Evolutionary conservation across 2,329 filamentous ascomycete species (phyloP).

Genomic region (Geosmithia flava): DNA sequence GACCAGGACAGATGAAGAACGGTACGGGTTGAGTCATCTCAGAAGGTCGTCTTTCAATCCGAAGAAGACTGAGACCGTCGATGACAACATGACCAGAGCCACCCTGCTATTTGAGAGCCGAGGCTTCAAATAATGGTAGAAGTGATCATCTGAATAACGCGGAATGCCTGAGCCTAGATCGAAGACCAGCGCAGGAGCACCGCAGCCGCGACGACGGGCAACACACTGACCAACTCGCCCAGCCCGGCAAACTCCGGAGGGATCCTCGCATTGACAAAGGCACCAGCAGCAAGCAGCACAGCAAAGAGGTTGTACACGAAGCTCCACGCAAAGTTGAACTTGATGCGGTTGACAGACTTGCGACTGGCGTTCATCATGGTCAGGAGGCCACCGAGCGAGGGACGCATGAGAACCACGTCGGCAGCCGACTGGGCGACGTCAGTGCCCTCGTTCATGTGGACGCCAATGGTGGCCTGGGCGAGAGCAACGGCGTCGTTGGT

Average conservation of each 20-base stretch:
- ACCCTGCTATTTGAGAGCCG: background rate
- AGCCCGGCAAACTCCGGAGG: conserved; percentile 42
- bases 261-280: conserved; percentile 38
- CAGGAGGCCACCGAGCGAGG: conserved; percentile 35
- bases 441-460: conserved; percentile 37
- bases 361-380: conserved; percentile 34
- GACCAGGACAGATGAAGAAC: too few relatives aligned
- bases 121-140: background rate
- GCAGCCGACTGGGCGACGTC: conserved; percentile 43
- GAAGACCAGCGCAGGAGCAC: conserved; percentile 30
- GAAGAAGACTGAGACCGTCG: too few relatives aligned
- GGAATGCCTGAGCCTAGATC: conserved; percentile 7
- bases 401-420: conserved; percentile 43
- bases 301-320: conserved; percentile 50
- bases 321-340: conserved; percentile 52
- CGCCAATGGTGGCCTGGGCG: conserved; percentile 45
- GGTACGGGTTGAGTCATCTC: too few relatives aligned
- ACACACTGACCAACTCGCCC: conserved; percentile 52
- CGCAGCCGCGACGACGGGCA: conserved; percentile 48
- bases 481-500: conserved; percentile 53
- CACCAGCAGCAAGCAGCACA: conserved; percentile 46
- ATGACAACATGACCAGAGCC: background rate
- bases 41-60: too few relatives aligned
- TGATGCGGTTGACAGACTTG: conserved; percentile 25
- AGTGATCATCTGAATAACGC: background rate